phyloP scores from a whole-genome alignment of 495 filamentous ascomycete genomes.

The Sabuloglossum arenarium region DNA sequence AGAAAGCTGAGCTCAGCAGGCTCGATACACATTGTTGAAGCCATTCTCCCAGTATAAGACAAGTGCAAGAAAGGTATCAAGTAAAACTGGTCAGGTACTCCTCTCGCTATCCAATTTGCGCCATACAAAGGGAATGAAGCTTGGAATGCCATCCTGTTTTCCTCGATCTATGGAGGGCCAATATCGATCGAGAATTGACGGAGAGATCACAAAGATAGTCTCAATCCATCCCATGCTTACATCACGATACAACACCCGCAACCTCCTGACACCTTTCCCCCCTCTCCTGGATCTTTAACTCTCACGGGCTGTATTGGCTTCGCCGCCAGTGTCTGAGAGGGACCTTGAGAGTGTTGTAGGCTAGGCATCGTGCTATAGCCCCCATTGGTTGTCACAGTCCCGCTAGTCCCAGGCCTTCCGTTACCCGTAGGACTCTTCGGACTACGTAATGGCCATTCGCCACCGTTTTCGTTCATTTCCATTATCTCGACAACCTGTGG shows the following conservation, averaged over 20 bases:
- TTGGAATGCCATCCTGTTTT: not conserved
- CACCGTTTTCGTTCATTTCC: not conserved
- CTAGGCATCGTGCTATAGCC: not conserved
- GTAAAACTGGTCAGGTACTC: not conserved
- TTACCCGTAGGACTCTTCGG: not conserved
- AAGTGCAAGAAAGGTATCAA: not conserved
- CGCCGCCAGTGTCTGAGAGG: not conserved
- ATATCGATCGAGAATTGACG: not conserved
- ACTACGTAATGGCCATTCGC: constrained; percentile 5
- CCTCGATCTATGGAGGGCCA: not conserved
- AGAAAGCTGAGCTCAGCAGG: not conserved
- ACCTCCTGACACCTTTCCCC: constrained; percentile 3
- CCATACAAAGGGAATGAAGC: constrained; percentile 1
- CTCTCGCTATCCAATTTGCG: constrained; percentile 1
- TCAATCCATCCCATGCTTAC: not conserved
- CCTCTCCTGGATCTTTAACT: not conserved
- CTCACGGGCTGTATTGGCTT: not conserved
- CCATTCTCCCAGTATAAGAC: not conserved
- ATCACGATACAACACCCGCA: constrained; percentile 10
- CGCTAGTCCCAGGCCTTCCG: not conserved
- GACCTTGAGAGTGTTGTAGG: not conserved
- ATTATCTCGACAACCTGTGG: not conserved
- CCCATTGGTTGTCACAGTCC: constrained; percentile 2
- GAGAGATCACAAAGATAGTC: not conserved
- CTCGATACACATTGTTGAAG: not conserved